Evolutionary conservation across 2,329 filamentous ascomycete genomes (phyloP).

Genomic region (Clonostachys rosea): DNA sequence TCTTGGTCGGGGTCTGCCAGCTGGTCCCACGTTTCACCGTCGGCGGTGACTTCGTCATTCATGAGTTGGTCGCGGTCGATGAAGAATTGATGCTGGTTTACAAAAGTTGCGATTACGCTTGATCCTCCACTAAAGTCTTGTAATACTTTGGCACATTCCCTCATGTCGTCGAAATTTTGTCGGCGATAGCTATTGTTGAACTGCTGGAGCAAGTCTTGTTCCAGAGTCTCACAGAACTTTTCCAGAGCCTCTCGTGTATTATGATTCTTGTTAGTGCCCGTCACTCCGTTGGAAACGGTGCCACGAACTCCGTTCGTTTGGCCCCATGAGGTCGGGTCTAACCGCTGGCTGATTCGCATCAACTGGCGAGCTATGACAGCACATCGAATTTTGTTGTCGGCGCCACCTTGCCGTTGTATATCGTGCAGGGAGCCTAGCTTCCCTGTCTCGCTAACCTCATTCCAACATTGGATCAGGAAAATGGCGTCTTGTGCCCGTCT

Average conservation of each 20-base stretch:
- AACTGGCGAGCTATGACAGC: slow-evolving; percentile 92
- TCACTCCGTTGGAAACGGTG: slow-evolving; percentile 35
- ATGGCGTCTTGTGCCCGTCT: slow-evolving; percentile 87
- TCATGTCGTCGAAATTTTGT: slow-evolving; percentile 97
- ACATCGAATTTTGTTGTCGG: slow-evolving; percentile 89
- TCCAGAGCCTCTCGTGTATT: slow-evolving; percentile 88
- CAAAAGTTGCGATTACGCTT: slow-evolving; percentile 92
- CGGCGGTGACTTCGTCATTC: slow-evolving; percentile 74
- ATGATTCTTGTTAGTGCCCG: slow-evolving; percentile 40
- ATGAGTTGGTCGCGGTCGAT: slow-evolving; percentile 93
- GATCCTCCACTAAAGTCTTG: slow-evolving; percentile 94
- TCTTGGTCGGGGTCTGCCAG: slow-evolving; percentile 93
- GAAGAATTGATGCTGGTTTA: slow-evolving; percentile 99
- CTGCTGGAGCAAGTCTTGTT: slow-evolving; percentile 91
- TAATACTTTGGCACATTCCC: slow-evolving; percentile 89
- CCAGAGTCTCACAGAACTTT: slow-evolving; percentile 91
- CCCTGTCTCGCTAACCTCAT: slow-evolving; percentile 87
- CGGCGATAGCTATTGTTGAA: slow-evolving; percentile 96
- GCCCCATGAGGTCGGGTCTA: slow-evolving; percentile 74
- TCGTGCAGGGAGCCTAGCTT: slow-evolving; percentile 85
- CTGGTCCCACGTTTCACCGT: slow-evolving; percentile 80
- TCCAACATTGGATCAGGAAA: slow-evolving; percentile 95
- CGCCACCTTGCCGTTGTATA: slow-evolving; percentile 76
- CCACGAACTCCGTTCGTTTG: slow-evolving; percentile 45
- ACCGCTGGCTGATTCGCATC: slow-evolving; percentile 86